Evolutionary conservation across 257 asterid genomes (phyloP).

Genomic region (Linderniella brevidens): DNA sequence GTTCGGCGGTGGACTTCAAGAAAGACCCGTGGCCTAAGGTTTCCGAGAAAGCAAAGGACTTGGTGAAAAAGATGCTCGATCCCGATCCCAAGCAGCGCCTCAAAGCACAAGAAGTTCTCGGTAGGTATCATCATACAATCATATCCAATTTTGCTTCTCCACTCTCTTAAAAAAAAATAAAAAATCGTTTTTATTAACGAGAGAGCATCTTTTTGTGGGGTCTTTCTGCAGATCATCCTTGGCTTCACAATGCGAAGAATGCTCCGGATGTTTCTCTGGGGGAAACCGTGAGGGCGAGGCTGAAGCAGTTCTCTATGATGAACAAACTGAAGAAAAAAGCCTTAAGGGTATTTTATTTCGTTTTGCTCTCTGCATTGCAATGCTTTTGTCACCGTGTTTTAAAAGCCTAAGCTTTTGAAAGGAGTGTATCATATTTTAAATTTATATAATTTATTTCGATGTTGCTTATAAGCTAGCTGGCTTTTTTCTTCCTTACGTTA

Average conservation of each 20-base stretch:
- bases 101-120: slow-evolving; percentile 43
- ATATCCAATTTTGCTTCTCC: neutral
- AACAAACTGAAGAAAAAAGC: slow-evolving; percentile 51
- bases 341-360: slow-evolving; percentile 25
- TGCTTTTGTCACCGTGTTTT: too few relatives aligned
- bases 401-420: too few relatives aligned
- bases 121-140: too few relatives aligned
- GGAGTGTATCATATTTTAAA: too few relatives aligned
- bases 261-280: slow-evolving; percentile 51
- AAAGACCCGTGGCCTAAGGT: slow-evolving; percentile 54
- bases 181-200: neutral
- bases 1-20: slow-evolving; percentile 29
- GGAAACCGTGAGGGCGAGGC: slow-evolving; percentile 45
- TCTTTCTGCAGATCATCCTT: slow-evolving; percentile 35
- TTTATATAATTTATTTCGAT: too few relatives aligned
- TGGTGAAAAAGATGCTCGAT: slow-evolving; percentile 43
- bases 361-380: slow-evolving; percentile 1
- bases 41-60: slow-evolving; percentile 43
- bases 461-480: neutral
- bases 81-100: slow-evolving; percentile 32
- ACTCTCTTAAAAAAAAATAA: neutral
- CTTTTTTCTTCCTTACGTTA: neutral
- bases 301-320: slow-evolving; percentile 47
- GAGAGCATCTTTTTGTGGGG: neutral
- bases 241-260: slow-evolving; percentile 33